Base-by-base conservation (phyloP, 345 rosid species). In the Moricandia arvensis region DNA sequence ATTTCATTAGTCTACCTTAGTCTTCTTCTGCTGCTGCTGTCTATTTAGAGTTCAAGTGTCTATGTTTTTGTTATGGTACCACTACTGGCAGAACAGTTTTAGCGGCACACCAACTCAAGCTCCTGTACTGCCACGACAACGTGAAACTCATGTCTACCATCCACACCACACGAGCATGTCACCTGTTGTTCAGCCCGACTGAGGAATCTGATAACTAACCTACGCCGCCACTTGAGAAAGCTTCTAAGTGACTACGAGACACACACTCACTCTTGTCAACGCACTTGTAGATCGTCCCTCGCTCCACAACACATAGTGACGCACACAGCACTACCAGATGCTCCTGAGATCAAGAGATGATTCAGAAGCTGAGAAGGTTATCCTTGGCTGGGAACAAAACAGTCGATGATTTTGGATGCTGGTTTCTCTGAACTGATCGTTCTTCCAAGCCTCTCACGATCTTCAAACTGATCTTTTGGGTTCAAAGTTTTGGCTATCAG, bases 181-280 rank as follows among this genome's bases (percentile, higher is more conserved):
- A 80, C 57, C 97, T 70, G 77, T 92, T 43, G 66, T 89, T 26
- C 86, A 89, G 18, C 93, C 98, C n/a, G n/a, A 30, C 26, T 90
- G 63, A 86, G 85, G 93, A 89, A 43, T 73, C 90, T 38, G 86
- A 80, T 63, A 80, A 80, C 43, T n/a, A 79, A 80, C 82, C 77
- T 92, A 74, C 33, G 87, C 86, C 64, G 86, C n/a, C n/a, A 85
- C 55, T 58, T 81, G 64, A 83, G 74, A 41, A 82, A 80, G 65
- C 82, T 83, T 17, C 80, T 93, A 13, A 59, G 66, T 24, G 89
- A 83, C 74, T 72, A 87, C 13, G 90, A 86, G 73, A 33, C 80
- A 26, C 87, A 80, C n/a, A n/a, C n/a, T n/a, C n/a, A n/a, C n/a
- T n/a, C 67, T 68, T 93, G 73, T 85, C 94, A 4, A 65, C n/a